Evolutionary conservation across 2,329 filamentous ascomycete species (phyloP).

Genomic region (Fusarium sp.): DNA sequence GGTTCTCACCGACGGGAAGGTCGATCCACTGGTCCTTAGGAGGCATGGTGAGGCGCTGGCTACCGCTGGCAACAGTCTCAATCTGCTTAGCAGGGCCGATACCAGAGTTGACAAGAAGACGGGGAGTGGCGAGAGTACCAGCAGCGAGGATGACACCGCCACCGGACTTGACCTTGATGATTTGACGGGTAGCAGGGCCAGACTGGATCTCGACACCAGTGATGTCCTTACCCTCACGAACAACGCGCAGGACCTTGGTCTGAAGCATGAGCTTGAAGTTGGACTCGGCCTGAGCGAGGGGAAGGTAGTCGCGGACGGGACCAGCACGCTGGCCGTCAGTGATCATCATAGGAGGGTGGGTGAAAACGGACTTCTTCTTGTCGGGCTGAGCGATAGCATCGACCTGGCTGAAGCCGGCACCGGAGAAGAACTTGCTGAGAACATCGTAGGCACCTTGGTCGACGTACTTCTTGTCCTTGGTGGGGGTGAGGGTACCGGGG

Average conservation of each 20-base stretch:
- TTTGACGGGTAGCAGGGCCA: constrained; percentile 58
- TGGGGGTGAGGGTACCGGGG: constrained; percentile 74
- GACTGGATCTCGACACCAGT: constrained; percentile 77
- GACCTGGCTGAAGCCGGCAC: constrained; percentile 71
- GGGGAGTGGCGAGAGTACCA: constrained; percentile 76
- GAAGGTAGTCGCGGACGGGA: constrained; percentile 77
- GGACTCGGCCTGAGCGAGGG: constrained; percentile 65
- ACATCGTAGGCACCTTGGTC: constrained; percentile 74
- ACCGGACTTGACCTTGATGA: constrained; percentile 42
- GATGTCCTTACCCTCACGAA: constrained; percentile 69
- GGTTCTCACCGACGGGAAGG: constrained; percentile 68
- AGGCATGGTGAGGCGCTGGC: constrained; percentile 64
- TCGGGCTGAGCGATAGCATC: constrained; percentile 69
- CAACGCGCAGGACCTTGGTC: constrained; percentile 73
- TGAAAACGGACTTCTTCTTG: constrained; percentile 73
- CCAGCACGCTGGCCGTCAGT: constrained; percentile 73
- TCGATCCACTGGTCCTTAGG: constrained; percentile 64
- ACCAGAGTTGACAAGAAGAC: constrained; percentile 69
- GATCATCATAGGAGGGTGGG: constrained; percentile 67
- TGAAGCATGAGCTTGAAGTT: constrained; percentile 77
- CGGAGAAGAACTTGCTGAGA: constrained; percentile 67
- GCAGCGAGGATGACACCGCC: constrained; percentile 70
- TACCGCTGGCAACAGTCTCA: constrained; percentile 60
- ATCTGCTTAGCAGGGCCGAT: constrained; percentile 74
- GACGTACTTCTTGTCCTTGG: constrained; percentile 73